Evolutionary conservation across 1,139 yeast genomes (phyloP).

Genomic region (Debaryomyces sp.): DNA sequence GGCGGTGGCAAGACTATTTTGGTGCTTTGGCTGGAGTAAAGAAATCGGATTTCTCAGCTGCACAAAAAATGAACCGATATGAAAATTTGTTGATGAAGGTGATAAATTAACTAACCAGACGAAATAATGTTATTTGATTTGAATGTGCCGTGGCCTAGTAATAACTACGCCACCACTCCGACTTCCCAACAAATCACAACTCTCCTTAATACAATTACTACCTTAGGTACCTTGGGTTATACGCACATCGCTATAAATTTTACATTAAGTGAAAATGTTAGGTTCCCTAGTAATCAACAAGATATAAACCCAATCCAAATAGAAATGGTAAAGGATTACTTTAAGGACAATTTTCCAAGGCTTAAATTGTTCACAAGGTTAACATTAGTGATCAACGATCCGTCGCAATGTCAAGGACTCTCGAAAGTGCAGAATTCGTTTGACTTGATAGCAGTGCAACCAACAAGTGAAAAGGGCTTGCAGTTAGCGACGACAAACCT

Average conservation of each 20-base stretch:
- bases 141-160: conserved; percentile 81
- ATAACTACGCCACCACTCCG: conserved; percentile 45
- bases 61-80: conserved; percentile 4
- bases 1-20: conserved; percentile 20
- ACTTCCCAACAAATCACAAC: conserved; percentile 41
- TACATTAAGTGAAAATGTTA: conserved; percentile 55
- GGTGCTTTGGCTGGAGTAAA: not conserved
- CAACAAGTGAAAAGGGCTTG: conserved; percentile 76
- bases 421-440: conserved; percentile 63
- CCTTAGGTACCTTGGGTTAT: conserved; percentile 67
- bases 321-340: conserved; percentile 20
- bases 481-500: conserved; percentile 72
- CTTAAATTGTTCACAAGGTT: conserved; percentile 66
- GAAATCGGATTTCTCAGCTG: conserved; percentile 5
- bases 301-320: conserved; percentile 44
- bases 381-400: conserved; percentile 76
- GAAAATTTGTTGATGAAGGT: conserved; percentile 2
- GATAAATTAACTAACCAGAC: not conserved
- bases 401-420: conserved; percentile 73
- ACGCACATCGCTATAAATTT: conserved; percentile 76
- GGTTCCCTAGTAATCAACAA: conserved; percentile 51
- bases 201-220: conserved; percentile 53
- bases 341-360: conserved; percentile 39
- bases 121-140: conserved; percentile 56
- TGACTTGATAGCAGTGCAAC: conserved; percentile 83